A percentile compares a stretch with the other conserved stretches of the same genome.
Evolutionary conservation across 1,139 yeast genomes (phyloP).

Genomic region (Candida sp.): DNA sequence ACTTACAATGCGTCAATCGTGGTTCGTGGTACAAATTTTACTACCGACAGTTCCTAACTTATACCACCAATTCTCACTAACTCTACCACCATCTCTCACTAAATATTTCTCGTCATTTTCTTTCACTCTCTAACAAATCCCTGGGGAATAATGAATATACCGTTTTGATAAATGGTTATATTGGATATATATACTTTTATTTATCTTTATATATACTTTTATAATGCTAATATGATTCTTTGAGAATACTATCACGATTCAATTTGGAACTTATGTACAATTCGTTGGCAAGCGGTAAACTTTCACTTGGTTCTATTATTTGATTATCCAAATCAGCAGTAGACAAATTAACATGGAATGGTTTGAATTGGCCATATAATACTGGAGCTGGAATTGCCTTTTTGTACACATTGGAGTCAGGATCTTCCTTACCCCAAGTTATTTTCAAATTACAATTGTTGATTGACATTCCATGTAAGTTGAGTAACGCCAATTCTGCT

Average conservation of each 20-base stretch:
- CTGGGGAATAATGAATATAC: no score
- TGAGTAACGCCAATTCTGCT: slow-evolving; percentile 35
- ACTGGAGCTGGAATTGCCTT: slow-evolving; percentile 15
- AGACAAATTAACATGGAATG: background rate
- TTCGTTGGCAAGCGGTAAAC: slow-evolving; percentile 15
- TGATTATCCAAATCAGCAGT: background rate
- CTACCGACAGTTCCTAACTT: no score
- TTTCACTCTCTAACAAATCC: no score
- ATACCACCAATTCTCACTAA: no score
- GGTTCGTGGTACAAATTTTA: no score
- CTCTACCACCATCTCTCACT: no score
- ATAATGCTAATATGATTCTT: background rate
- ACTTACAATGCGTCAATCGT: background rate
- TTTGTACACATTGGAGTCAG: slow-evolving; percentile 9
- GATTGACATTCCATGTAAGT: slow-evolving; percentile 27
- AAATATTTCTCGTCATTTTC: no score
- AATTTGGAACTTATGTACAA: slow-evolving; percentile 13
- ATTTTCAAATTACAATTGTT: slow-evolving; percentile 28
- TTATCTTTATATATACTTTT: no score
- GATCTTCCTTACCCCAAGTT: slow-evolving; percentile 28
- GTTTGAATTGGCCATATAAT: slow-evolving; percentile 12
- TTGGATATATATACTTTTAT: no score
- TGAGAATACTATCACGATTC: slow-evolving; percentile 12
- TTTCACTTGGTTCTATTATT: slow-evolving; percentile 19
- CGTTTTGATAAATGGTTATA: no score